Evolutionary conservation across 257 asterid genomes (phyloP).

Genomic region (Nicotiana tabacum): DNA sequence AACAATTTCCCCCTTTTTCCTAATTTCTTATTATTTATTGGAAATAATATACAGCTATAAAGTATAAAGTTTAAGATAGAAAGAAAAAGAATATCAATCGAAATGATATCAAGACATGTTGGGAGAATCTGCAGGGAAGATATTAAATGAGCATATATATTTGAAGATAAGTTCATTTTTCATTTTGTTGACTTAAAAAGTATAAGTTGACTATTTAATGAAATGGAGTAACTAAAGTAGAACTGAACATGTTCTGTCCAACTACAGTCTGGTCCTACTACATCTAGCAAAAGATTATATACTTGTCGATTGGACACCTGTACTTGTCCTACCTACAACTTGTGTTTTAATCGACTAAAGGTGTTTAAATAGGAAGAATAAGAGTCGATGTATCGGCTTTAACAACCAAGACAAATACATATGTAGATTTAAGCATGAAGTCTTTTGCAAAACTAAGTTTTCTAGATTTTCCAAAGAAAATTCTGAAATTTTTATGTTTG

Average conservation of each 20-base stretch:
- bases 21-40: not conserved
- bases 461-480: too few relatives aligned
- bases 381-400: too few relatives aligned
- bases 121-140: not conserved
- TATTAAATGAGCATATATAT: not conserved
- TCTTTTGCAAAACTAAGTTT: too few relatives aligned
- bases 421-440: too few relatives aligned
- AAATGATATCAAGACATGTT: not conserved
- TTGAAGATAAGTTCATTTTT: too few relatives aligned
- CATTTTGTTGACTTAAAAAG: not conserved
- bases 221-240: too few relatives aligned
- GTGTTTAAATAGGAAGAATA: too few relatives aligned
- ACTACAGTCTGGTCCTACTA: not conserved
- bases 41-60: not conserved
- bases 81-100: not conserved
- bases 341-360: too few relatives aligned
- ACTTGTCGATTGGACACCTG: not conserved
- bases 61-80: not conserved
- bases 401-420: too few relatives aligned
- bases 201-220: not conserved
- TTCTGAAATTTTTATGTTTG: too few relatives aligned
- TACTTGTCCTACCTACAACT: too few relatives aligned
- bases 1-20: not conserved
- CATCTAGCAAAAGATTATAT: not conserved
- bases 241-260: not conserved